phyloP scores from a whole-genome alignment of 2,329 filamentous ascomycete genomes.

The Talaromyces piceae region DNA sequence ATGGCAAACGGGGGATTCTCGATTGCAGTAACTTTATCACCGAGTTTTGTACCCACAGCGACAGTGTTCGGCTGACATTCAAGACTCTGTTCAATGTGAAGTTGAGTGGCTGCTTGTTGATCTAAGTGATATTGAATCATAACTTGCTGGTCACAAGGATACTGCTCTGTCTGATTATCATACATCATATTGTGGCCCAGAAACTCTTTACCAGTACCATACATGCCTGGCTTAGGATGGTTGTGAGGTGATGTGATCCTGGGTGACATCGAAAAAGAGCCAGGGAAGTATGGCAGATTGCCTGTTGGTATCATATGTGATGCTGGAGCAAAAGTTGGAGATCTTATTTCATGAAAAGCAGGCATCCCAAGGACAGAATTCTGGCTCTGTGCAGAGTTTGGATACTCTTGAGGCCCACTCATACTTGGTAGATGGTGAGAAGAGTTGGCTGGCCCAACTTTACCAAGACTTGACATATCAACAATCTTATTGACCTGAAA shows the following conservation, averaged over 20 bases:
- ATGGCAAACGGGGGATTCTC: slow-evolving; percentile 8
- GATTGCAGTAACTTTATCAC: neutral
- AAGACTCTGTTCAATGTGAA: slow-evolving; percentile 6
- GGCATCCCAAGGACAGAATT: neutral
- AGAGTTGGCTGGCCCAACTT: neutral
- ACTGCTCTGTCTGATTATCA: slow-evolving; percentile 6
- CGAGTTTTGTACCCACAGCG: slow-evolving; percentile 2
- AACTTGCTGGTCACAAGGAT: neutral
- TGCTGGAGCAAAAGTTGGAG: neutral
- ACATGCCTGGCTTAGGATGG: neutral
- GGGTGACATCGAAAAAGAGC: neutral
- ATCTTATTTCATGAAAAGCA: slow-evolving; percentile 3
- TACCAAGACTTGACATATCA: neutral
- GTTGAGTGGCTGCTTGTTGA: slow-evolving; percentile 3
- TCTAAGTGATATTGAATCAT: slow-evolving; percentile 5
- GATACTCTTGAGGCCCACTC: neutral
- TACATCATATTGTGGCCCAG: slow-evolving; percentile 1
- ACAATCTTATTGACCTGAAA: neutral
- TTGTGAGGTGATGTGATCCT: neutral
- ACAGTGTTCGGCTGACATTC: slow-evolving; percentile 1
- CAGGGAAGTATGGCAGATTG: neutral
- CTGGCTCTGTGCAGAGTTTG: neutral
- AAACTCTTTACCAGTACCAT: neutral
- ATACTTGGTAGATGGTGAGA: neutral
- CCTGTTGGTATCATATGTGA: neutral